These are phyloP conservation scores for Rhododendron kiyosumense DNA, from an alignment of 148 eudicot genomes.

Conservation along the genomic window DNA sequence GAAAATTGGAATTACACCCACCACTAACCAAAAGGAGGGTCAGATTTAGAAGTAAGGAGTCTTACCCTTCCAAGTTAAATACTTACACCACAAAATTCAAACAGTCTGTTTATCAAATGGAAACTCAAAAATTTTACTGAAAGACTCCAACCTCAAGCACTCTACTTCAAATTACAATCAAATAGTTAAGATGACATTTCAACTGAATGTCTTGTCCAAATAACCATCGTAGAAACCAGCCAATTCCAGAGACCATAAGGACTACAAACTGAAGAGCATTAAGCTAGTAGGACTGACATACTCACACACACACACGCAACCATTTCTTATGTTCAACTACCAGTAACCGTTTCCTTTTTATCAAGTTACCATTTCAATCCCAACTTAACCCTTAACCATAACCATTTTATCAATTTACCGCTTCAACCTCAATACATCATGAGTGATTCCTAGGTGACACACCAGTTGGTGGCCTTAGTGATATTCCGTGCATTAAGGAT, in stretches of 20 bases:
- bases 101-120: neutral
- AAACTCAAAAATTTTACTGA: neutral
- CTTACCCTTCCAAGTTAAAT: neutral
- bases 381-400: too few species aligned
- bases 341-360: too few species aligned
- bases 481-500: too few species aligned
- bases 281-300: conserved; percentile 22
- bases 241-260: neutral
- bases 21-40: neutral
- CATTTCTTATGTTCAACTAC: too few species aligned
- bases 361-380: too few species aligned
- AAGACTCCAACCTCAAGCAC: neutral
- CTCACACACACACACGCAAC: too few species aligned
- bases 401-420: too few species aligned
- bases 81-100: neutral
- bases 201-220: neutral
- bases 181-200: neutral
- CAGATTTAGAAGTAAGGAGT: neutral
- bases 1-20: neutral
- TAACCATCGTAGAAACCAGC: neutral
- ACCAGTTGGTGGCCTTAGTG: too few species aligned
- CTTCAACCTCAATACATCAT: too few species aligned
- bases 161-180: neutral
- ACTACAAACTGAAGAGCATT: neutral
- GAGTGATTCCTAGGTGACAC: too few species aligned